These are phyloP conservation scores for Tephrocybe sp. DNA, from an alignment of 768 basidiomycete species.

Conservation along the genomic window DNA sequence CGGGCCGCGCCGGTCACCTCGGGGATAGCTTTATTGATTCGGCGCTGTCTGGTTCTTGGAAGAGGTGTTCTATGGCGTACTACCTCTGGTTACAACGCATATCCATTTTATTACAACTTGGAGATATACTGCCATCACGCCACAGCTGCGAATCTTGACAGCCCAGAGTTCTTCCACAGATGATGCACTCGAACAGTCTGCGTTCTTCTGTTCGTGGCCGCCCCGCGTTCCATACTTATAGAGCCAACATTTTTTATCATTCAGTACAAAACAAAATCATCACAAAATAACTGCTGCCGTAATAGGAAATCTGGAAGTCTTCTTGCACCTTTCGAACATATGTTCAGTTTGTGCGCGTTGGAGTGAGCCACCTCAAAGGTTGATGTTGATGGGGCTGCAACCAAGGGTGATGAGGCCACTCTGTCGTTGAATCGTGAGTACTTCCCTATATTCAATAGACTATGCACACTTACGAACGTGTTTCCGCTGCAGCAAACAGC, in stretches of 20 bases:
- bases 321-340: neutral
- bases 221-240: too few relatives aligned
- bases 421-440: constrained; percentile 3
- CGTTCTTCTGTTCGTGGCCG: too few relatives aligned
- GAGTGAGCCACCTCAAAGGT: neutral
- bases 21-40: neutral
- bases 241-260: too few relatives aligned
- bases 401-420: constrained; percentile 16
- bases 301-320: neutral
- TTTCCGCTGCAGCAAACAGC: constrained; percentile 20
- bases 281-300: neutral
- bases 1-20: neutral
- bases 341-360: neutral
- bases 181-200: too few relatives aligned
- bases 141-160: too few relatives aligned
- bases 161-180: too few relatives aligned
- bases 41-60: too few relatives aligned
- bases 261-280: too few relatives aligned
- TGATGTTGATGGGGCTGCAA: constrained; percentile 19
- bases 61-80: too few relatives aligned
- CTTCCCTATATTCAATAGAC: neutral
- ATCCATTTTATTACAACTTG: too few relatives aligned
- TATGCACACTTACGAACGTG: constrained; percentile 15
- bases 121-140: too few relatives aligned
- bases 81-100: too few relatives aligned